Evolutionary conservation across 2,329 filamentous ascomycete genomes (phyloP).

Genomic region (Ustulina deusta): DNA sequence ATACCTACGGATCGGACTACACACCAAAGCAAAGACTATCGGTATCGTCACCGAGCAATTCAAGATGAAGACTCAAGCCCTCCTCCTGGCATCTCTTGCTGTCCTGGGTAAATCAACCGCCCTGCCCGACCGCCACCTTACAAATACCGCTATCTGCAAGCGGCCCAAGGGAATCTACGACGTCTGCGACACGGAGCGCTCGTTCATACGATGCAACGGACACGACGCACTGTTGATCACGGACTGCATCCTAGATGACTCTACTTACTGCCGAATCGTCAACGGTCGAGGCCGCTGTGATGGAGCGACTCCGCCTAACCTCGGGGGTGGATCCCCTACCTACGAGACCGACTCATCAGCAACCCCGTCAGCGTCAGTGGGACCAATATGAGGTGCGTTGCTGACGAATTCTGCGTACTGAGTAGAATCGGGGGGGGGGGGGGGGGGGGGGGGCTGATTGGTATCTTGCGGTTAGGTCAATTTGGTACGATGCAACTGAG

Average conservation of each 20-base stretch:
- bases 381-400: constrained; percentile 5
- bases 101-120: not conserved
- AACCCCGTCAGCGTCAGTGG: not conserved
- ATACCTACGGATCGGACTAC: not conserved
- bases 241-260: constrained; percentile 13
- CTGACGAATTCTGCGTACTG: too few relatives aligned
- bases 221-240: constrained; percentile 24
- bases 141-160: constrained; percentile 19
- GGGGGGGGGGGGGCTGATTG: not conserved
- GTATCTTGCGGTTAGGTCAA: not conserved
- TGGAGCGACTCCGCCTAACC: constrained; percentile 18
- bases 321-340: not conserved
- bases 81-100: constrained; percentile 15
- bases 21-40: not conserved
- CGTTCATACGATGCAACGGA: constrained; percentile 30
- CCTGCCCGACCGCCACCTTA: not conserved
- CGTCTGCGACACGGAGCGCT: constrained; percentile 32
- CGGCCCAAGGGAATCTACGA: constrained; percentile 29
- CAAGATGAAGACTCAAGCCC: constrained; percentile 19
- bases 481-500: not conserved
- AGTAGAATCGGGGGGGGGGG: too few relatives aligned
- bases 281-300: constrained; percentile 27
- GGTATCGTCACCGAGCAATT: not conserved
- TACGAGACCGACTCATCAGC: not conserved
- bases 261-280: constrained; percentile 25